These are phyloP conservation scores for Ganoderma leucocontextum DNA, from an alignment of 1,284 basidiomycete species.

Conservation along the genomic window DNA sequence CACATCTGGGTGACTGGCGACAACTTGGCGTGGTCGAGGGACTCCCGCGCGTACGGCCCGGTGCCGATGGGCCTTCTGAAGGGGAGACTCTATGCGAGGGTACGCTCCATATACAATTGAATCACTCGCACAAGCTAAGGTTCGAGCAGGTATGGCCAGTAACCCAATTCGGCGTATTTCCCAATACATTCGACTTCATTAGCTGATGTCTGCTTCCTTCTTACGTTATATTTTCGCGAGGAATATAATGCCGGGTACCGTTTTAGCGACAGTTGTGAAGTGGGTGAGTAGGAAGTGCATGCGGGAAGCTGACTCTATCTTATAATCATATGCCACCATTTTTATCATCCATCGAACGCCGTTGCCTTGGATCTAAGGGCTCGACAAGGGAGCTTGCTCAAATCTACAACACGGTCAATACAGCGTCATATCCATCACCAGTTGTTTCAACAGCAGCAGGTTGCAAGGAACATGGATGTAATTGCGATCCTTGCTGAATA, in stretches of 20 bases:
- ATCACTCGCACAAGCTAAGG: neutral
- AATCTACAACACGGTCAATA: neutral
- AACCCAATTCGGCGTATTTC: conserved; percentile 47
- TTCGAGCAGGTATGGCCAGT: conserved; percentile 61
- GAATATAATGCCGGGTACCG: neutral
- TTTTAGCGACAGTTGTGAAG: neutral
- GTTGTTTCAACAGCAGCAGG: no score
- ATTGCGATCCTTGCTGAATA: no score
- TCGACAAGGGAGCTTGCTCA: neutral
- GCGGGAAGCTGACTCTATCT: neutral
- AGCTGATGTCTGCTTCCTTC: conserved; percentile 41
- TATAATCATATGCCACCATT: neutral
- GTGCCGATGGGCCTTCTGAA: conserved; percentile 86
- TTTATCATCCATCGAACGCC: neutral
- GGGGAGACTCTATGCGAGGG: conserved; percentile 81
- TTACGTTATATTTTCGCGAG: neutral
- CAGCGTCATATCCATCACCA: no score
- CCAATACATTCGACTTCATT: conserved; percentile 55
- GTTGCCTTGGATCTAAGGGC: neutral
- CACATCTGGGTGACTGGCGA: conserved; percentile 96
- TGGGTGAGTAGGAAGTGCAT: neutral
- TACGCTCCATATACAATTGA: conserved; percentile 49
- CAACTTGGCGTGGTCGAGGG: conserved; percentile 84
- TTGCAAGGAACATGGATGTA: no score
- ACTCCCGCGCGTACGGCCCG: conserved; percentile 92